phyloP scores from a whole-genome alignment of 495 filamentous ascomycete species.

The Talaromyces proteolyticus region DNA sequence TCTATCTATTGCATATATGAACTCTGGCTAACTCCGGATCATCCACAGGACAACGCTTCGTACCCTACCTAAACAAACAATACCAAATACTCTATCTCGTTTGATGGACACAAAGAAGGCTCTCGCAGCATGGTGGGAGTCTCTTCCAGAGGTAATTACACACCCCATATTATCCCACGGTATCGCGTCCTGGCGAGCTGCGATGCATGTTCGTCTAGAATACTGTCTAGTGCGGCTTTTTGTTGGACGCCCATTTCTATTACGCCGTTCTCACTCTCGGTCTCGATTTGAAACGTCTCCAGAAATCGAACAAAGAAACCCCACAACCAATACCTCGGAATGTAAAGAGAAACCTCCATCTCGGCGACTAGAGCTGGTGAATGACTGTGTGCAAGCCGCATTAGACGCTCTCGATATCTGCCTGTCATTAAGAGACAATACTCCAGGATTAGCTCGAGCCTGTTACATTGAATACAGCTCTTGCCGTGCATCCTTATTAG shows the following conservation, averaged over 20 bases:
- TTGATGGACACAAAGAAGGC: not conserved
- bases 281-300: not conserved
- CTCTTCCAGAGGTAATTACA: conserved; percentile 27
- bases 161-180: conserved; percentile 28
- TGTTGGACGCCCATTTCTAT: conserved; percentile 42
- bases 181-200: conserved; percentile 33
- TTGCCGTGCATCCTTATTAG: conserved; percentile 41
- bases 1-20: too few species aligned
- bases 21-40: too few species aligned
- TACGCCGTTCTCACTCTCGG: conserved; percentile 27
- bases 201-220: conserved; percentile 41
- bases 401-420: conserved; percentile 41
- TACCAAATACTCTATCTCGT: too few species aligned
- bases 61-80: too few species aligned
- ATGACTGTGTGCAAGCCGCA: conserved; percentile 43
- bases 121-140: conserved; percentile 10
- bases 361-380: conserved; percentile 34
- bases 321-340: conserved; percentile 23
- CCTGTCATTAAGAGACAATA: conserved; percentile 36
- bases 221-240: conserved; percentile 42
- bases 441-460: conserved; percentile 41
- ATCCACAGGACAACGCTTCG: too few species aligned
- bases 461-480: conserved; percentile 47
- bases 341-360: conserved; percentile 27
- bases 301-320: conserved; percentile 17